Percentiles rank a stretch among this genome's conserved stretches.
phyloP scores from a whole-genome alignment of 192 early-diverging fungal genomes.

The Entophlyctis luteolus region DNA sequence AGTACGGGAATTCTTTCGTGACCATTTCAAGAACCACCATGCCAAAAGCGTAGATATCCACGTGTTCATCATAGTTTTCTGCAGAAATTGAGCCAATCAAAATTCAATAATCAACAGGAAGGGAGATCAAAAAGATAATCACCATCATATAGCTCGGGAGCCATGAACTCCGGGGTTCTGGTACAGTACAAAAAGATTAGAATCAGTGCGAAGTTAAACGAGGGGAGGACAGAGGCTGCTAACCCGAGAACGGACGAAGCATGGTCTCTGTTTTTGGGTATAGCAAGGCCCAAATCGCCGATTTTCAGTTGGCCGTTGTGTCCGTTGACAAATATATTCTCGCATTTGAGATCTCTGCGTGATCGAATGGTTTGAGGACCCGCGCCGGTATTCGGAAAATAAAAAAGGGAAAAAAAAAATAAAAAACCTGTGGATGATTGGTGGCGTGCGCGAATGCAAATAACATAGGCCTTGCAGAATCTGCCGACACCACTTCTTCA shows the following conservation, averaged over 20 bases:
- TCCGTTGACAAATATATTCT: conserved; percentile 87
- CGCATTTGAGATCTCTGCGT: conserved; percentile 56
- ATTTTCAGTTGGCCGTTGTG: conserved; percentile 85
- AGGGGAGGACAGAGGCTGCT: too few species aligned
- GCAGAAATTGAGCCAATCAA: too few species aligned
- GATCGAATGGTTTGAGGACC: too few species aligned
- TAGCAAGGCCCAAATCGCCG: conserved; percentile 77
- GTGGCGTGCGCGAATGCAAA: conserved; percentile 69
- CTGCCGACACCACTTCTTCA: conserved; percentile 78
- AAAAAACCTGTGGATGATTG: conserved; percentile 72
- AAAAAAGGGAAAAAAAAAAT: background rate
- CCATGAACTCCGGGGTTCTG: conserved; percentile 83
- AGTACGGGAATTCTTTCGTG: conserved; percentile 85
- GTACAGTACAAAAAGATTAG: conserved; percentile 1
- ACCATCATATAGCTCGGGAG: conserved; percentile 83
- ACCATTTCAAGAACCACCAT: conserved; percentile 61
- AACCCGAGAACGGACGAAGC: conserved; percentile 66
- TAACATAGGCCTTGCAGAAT: conserved; percentile 77
- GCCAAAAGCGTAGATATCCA: conserved; percentile 88
- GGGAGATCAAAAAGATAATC: background rate
- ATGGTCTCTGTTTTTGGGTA: conserved; percentile 61
- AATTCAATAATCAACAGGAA: background rate
- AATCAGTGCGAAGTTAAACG: too few species aligned
- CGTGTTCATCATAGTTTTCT: conserved; percentile 78
- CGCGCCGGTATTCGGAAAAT: too few species aligned